Base-by-base conservation (phyloP, 148 eudicot species). In the Beta vulgaris region DNA sequence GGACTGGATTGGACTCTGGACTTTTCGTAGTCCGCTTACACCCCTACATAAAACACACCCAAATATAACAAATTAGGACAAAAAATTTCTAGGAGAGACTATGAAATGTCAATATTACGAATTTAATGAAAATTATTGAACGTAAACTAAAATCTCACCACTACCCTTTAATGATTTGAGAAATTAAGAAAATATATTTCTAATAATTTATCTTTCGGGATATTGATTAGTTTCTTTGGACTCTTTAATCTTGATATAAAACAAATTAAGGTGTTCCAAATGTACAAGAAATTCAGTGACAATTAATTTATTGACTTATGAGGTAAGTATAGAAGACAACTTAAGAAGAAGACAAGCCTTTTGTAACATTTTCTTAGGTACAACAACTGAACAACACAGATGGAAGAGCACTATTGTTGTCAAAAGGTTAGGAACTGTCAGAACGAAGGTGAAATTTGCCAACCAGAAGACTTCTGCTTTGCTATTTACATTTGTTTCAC, bases 211-310 rank as follows among this genome's bases (percentile, higher is more conserved):
- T n/a, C n/a, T n/a, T n/a, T n/a, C n/a, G n/a, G n/a, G n/a, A n/a
- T n/a, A n/a, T n/a, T n/a, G n/a, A n/a, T n/a, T n/a, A 53, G 19
- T 53, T 53, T 53, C 25, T 53, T 23, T 53, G 21, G 10, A 19
- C 58, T 19, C 23, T 13, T 43, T 19, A 51, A 51, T 19, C 9
- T 19, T 51, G 57, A 51, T 39, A 51, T 39, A 3, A 51, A 58
- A 9, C 62, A 58, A 58, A 9, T 28, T 2, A 58, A 58, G 28
- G 40, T 62, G 67, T 62, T 62, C 67, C 8, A 62, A 26, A 26
- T 13, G 31, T 26, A 18, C 62, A 62, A 62, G 39, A 62, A 62
- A 62, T 62, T 62, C 12, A 58, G 62, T 58, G 62, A 58, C 62
- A 58, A 26, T 58, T n/a, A 18, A 34, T 62, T 15, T 62, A 57